A percentile compares a stretch with the other conserved stretches of the same genome.
phyloP scores from a whole-genome alignment of 1,139 yeast species.

The Magnusiomyces ingens region DNA sequence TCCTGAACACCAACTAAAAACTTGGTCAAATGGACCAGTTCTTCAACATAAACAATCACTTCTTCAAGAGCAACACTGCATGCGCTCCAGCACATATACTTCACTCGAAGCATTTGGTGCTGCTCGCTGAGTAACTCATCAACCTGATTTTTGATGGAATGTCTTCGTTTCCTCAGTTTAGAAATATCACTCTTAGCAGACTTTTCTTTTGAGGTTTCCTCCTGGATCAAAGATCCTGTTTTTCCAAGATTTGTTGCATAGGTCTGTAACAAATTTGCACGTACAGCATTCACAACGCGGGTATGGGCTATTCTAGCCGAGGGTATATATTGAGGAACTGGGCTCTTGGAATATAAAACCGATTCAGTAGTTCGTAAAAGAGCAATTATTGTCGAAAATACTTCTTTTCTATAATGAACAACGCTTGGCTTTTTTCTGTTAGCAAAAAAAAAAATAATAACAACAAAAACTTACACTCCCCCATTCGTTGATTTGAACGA shows the following conservation, averaged over 20 bases:
- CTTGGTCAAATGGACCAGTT: constrained; percentile 38
- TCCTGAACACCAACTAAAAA: constrained; percentile 43
- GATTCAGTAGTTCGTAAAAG: constrained; percentile 39
- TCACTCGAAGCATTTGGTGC: constrained; percentile 30
- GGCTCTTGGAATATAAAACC: constrained; percentile 39
- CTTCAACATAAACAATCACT: constrained; percentile 44
- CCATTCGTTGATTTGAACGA: too few species aligned
- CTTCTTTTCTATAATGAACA: constrained; percentile 38
- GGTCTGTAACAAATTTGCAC: constrained; percentile 28
- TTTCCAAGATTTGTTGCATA: neutral
- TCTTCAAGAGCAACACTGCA: constrained; percentile 44
- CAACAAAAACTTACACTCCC: too few species aligned
- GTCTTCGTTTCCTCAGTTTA: constrained; percentile 3
- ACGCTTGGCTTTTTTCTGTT: too few species aligned
- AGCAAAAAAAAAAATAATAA: too few species aligned
- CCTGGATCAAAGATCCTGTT: neutral
- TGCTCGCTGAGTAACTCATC: too few species aligned
- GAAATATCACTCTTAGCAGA: constrained; percentile 9
- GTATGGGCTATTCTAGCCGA: constrained; percentile 44
- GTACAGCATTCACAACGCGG: constrained; percentile 39
- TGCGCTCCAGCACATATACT: constrained; percentile 47
- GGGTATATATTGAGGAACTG: constrained; percentile 45
- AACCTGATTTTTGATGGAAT: constrained; percentile 11
- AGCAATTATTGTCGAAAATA: constrained; percentile 37
- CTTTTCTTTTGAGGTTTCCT: neutral